Evolutionary conservation across 139 green algal genomes (phyloP), one percentile per base, ranked within the genome.

Genomic region (Microglena sp.): DNA sequence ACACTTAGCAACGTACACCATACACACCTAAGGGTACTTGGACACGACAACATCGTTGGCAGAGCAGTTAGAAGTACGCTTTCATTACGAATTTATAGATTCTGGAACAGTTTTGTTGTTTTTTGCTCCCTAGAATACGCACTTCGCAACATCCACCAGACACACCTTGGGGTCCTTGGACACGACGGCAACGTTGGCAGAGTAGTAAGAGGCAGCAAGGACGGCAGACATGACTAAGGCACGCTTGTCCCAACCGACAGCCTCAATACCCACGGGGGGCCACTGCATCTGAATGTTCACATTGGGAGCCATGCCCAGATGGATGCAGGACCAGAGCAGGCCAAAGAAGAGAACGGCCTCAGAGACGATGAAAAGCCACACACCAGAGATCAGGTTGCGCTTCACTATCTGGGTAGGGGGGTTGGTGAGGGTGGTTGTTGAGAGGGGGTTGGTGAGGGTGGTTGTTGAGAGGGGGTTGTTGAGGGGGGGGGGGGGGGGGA

Each of bases 171-270:
- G 73, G 53, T 80, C 68, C 60, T 74, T 80, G 33, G 74, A 68
- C 33, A 80, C 74, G 64, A 80, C 68, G 53, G 74, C 74, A 24
- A 80, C 74, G 54, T 80, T 80, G 68, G 74, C 74, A 8, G 60
- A 72, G 68, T 80, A 80, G 74, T 80, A 80, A 28, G 61, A 73
- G 0, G 64, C 74, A 22, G 74, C 74, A 54, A 80, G 74, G 64
- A 80, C 74, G 3, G 74, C 74, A 27, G 35, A 66, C 74, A 80
- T 80, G 30, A 80, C 74, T 69, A 80, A 43, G 6, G 74, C 74
- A 46, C 74, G 74, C 33, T 71, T 71, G 62, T 80, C 74, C 74
- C 74, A 80, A 69, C 74, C 74, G 22, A 80, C 71, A 40, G 74
- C 56, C 34, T 76, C 65, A 66, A 80, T 80, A 55, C 74, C 74